These are phyloP conservation scores for Bonia amplexicaulis DNA, from an alignment of 176 grass and related monocot genomes.

Conservation along the genomic window DNA sequence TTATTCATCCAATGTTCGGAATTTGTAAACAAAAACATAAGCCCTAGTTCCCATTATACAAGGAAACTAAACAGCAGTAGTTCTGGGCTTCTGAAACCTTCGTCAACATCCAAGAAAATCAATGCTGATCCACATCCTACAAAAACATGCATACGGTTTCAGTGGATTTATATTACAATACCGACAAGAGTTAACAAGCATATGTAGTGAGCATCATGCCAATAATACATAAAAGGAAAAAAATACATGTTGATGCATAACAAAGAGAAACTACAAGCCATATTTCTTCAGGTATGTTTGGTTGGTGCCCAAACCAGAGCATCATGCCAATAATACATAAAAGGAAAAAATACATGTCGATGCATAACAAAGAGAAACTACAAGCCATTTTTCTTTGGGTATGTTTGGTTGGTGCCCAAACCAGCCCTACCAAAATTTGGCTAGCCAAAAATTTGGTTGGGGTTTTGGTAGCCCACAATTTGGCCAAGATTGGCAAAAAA, in stretches of 20 bases:
- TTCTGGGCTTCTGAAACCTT: conserved; percentile 24
- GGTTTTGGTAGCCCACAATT: too few species aligned
- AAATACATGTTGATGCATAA: neutral
- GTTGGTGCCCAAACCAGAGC: too few species aligned
- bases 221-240: neutral
- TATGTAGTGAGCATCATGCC: neutral
- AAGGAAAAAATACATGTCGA: neutral
- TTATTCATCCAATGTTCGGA: conserved; percentile 30
- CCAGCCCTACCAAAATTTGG: too few species aligned
- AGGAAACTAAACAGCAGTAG: conserved; percentile 15
- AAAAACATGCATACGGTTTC: conserved; percentile 10
- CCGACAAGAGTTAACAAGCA: neutral
- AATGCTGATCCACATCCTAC: conserved; percentile 26
- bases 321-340: neutral
- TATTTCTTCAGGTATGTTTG: neutral
- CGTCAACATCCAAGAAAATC: conserved; percentile 25
- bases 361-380: neutral
- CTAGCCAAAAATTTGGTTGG: too few species aligned
- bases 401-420: too few species aligned
- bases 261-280: neutral
- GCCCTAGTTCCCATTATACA: conserved; percentile 21
- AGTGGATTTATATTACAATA: neutral
- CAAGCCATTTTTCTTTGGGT: neutral
- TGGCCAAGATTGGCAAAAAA: too few species aligned
- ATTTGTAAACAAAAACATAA: conserved; percentile 23